phyloP scores from a whole-genome alignment of 129 eudicot genomes.

The Saposhnikovia divaricata region DNA sequence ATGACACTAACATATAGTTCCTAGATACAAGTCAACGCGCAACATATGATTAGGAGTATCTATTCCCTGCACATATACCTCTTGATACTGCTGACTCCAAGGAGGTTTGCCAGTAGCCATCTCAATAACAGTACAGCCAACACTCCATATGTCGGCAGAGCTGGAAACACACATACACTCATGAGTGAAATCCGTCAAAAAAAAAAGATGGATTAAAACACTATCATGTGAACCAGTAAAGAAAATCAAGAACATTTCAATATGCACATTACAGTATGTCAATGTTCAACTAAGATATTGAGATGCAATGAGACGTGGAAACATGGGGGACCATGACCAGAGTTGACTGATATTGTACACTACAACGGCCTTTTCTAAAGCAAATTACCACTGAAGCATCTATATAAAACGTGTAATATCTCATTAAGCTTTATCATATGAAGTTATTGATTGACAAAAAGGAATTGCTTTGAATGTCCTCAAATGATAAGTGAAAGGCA shows the following conservation, averaged over 20 bases:
- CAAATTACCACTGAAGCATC: not conserved
- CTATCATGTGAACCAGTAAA: not conserved
- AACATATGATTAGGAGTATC: constrained; percentile 1
- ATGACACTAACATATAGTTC: not conserved
- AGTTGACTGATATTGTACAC: not conserved
- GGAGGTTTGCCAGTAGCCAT: constrained; percentile 99
- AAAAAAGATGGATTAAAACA: not conserved
- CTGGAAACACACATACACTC: constrained; percentile 20
- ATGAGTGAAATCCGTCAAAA: constrained; percentile 5
- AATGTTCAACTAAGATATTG: not conserved
- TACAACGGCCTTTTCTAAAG: not conserved
- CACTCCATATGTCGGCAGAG: constrained; percentile 99
- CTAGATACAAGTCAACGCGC: constrained; percentile 9
- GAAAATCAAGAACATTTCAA: not conserved
- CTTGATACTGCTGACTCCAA: constrained; percentile 98
- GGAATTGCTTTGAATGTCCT: not conserved
- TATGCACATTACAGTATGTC: not conserved
- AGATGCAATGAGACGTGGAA: not conserved
- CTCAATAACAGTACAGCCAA: constrained; percentile 93
- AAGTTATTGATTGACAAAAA: not conserved
- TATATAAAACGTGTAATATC: not conserved
- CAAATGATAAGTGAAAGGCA: not conserved
- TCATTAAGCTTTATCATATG: not conserved
- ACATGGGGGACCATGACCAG: not conserved
- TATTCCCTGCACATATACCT: constrained; percentile 32